phyloP scores from a whole-genome alignment of 2,329 filamentous ascomycete species.

The Thielaviopsis punctulata region DNA sequence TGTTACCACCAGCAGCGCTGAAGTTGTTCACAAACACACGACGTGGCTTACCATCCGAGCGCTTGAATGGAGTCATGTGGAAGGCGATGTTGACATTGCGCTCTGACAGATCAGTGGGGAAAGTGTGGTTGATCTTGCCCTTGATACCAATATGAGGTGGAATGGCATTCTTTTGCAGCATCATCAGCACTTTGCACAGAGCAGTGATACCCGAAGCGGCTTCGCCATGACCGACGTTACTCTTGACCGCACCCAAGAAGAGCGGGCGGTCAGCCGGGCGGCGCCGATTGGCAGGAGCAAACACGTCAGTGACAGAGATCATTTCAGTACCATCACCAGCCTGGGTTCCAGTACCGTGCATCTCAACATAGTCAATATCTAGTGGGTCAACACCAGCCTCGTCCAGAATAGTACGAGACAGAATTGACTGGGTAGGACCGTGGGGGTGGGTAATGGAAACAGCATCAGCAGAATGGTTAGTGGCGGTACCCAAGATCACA shows the following conservation, averaged over 20 bases:
- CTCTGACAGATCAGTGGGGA: conserved; percentile 38
- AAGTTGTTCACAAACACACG: conserved; percentile 50
- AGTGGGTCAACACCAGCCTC: conserved; percentile 58
- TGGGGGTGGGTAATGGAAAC: conserved; percentile 76
- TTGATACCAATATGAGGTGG: conserved; percentile 54
- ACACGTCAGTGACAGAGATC: conserved; percentile 48
- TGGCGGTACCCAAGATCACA: conserved; percentile 55
- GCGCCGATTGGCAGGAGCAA: conserved; percentile 30
- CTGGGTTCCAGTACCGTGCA: conserved; percentile 80
- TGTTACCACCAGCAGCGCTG: conserved; percentile 55
- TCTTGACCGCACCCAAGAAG: conserved; percentile 45
- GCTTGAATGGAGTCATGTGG: conserved; percentile 31
- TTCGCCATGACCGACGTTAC: conserved; percentile 46
- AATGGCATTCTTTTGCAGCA: conserved; percentile 45
- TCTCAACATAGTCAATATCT: conserved; percentile 70
- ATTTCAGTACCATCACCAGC: conserved; percentile 73
- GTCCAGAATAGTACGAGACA: conserved; percentile 54
- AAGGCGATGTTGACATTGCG: conserved; percentile 42
- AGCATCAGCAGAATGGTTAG: conserved; percentile 68
- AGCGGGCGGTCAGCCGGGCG: conserved; percentile 34
- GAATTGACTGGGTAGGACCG: conserved; percentile 52
- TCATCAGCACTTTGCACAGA: conserved; percentile 47
- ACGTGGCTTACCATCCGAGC: conserved; percentile 29
- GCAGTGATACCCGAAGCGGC: conserved; percentile 43
- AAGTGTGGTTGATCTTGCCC: conserved; percentile 40